Conservation (phyloP, 306 rosid genomes). For the Gynostemma pentaphyllum region DNA sequence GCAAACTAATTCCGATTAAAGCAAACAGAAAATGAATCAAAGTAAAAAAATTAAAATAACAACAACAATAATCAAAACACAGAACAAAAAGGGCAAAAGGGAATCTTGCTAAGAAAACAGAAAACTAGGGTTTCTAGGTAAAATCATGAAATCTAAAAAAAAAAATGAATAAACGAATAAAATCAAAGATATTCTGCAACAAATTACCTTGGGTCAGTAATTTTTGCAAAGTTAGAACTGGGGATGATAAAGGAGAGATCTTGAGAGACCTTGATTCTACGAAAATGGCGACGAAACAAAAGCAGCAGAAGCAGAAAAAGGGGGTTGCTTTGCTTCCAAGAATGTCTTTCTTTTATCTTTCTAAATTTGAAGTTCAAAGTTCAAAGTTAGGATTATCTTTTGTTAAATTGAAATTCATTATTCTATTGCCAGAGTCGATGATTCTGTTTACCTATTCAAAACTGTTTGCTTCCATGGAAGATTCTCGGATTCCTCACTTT, state of each 20-base stretch:
- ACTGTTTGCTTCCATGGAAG: conserved; percentile 5
- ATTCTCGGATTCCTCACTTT: too few species aligned
- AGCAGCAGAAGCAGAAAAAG: not conserved
- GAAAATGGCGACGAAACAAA: not conserved
- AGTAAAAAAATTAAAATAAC: not conserved
- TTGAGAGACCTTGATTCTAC: not conserved
- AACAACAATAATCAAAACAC: not conserved
- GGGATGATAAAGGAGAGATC: not conserved
- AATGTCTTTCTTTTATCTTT: not conserved
- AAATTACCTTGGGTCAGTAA: not conserved
- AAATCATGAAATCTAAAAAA: not conserved
- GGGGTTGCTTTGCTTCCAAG: conserved; percentile 4
- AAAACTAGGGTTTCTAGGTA: conserved; percentile 8
- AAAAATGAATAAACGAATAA: not conserved
- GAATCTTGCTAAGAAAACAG: not conserved
- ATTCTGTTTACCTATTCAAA: not conserved
- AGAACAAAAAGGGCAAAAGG: not conserved
- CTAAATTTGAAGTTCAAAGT: not conserved
- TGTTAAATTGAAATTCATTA: not conserved
- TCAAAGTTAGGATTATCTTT: not conserved
- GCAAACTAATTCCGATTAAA: not conserved
- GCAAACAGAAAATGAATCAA: not conserved
- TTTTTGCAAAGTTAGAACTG: not conserved
- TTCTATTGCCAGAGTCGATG: not conserved
- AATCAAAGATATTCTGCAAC: not conserved